Conservation (phyloP, 768 basidiomycete species). For the Favolaschia claudopus region DNA sequence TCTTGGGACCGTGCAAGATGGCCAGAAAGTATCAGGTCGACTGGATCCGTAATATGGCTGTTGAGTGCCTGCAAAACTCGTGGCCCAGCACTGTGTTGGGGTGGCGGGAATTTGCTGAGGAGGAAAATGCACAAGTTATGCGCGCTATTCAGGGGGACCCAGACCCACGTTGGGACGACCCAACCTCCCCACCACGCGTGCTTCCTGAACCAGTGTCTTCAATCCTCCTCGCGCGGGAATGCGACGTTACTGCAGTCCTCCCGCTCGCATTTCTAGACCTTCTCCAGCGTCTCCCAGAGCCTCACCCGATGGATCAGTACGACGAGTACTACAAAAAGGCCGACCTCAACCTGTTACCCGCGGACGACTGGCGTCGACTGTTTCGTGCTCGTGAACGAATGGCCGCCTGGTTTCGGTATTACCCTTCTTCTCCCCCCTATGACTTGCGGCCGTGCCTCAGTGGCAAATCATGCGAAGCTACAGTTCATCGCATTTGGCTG, state of each 20-base stretch:
- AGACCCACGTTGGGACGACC: no score
- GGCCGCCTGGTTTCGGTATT: neutral
- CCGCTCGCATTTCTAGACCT: slow-evolving; percentile 5
- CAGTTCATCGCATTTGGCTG: neutral
- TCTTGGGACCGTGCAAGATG: neutral
- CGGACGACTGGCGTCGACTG: neutral
- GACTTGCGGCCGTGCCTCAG: neutral
- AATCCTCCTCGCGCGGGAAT: slow-evolving; percentile 8
- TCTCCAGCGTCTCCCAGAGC: neutral
- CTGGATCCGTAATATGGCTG: slow-evolving; percentile 1
- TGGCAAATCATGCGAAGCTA: neutral
- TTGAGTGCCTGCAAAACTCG: neutral
- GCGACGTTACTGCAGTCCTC: neutral
- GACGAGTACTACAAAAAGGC: neutral
- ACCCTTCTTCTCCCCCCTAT: no score
- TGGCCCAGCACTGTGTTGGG: neutral
- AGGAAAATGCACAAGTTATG: neutral
- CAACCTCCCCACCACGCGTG: neutral
- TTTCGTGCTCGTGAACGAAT: slow-evolving; percentile 7
- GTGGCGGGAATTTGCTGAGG: neutral
- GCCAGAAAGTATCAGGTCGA: slow-evolving; percentile 15
- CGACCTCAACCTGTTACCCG: neutral
- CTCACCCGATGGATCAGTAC: neutral
- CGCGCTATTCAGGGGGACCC: no score
- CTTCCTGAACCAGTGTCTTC: slow-evolving; percentile 7